Conservation (phyloP, 2,329 filamentous ascomycete genomes). For the Colletotrichum viniferum region DNA sequence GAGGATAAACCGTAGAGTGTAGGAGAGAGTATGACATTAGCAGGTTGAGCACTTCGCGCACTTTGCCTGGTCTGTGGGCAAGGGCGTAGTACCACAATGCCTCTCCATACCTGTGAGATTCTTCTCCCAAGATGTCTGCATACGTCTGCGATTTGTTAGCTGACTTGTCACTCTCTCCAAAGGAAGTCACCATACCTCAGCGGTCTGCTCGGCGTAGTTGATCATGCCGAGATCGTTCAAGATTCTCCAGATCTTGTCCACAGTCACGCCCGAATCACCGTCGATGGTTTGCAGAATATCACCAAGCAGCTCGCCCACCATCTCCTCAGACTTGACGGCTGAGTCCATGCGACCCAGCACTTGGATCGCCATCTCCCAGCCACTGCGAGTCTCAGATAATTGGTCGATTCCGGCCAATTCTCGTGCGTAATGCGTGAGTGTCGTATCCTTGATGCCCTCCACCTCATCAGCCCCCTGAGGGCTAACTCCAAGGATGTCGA, state of each 20-base stretch:
- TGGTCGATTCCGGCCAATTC: slow-evolving; percentile 63
- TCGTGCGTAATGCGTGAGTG: slow-evolving; percentile 77
- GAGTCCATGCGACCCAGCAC: slow-evolving; percentile 84
- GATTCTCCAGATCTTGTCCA: slow-evolving; percentile 82
- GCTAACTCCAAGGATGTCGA: slow-evolving; percentile 79
- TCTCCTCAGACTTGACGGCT: slow-evolving; percentile 70
- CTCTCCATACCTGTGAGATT: slow-evolving; percentile 80
- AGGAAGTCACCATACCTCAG: slow-evolving; percentile 66
- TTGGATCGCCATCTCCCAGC: slow-evolving; percentile 89
- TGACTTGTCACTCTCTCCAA: neutral
- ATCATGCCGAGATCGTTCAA: slow-evolving; percentile 80
- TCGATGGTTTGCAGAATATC: slow-evolving; percentile 66
- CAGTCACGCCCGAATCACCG: slow-evolving; percentile 70
- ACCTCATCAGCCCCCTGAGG: slow-evolving; percentile 61
- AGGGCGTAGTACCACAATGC: slow-evolving; percentile 91
- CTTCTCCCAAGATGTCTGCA: slow-evolving; percentile 75
- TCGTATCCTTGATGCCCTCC: slow-evolving; percentile 77
- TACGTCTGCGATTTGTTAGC: slow-evolving; percentile 66
- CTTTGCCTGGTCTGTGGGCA: slow-evolving; percentile 77
- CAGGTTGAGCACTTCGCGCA: slow-evolving; percentile 84
- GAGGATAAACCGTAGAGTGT: slow-evolving; percentile 81
- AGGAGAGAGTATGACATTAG: slow-evolving; percentile 87
- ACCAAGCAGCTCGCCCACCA: slow-evolving; percentile 73
- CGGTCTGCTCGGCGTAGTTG: slow-evolving; percentile 78
- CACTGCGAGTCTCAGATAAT: slow-evolving; percentile 60